Evolutionary conservation across 305 asterid species (phyloP).

Genomic region (Salvia sclarea): DNA sequence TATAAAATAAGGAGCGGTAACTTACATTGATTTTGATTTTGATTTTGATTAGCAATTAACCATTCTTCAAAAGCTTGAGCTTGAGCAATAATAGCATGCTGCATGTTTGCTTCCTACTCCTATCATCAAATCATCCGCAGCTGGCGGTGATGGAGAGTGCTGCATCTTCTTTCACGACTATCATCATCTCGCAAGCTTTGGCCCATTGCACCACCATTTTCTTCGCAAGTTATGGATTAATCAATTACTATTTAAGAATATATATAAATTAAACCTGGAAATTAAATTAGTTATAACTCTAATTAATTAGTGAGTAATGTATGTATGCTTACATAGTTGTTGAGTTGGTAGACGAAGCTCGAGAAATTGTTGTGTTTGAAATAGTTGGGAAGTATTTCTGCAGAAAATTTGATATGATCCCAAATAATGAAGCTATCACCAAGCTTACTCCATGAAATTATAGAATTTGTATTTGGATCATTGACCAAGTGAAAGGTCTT

Average conservation of each 20-base stretch:
- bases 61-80: conserved; percentile 28
- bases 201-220: conserved; percentile 30
- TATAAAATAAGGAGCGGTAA: background rate
- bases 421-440: conserved; percentile 55
- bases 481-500: conserved; percentile 51
- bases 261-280: too few species aligned
- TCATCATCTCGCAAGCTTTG: conserved; percentile 25
- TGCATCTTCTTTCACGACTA: background rate
- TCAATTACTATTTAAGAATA: too few species aligned
- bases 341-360: conserved; percentile 66
- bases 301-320: background rate
- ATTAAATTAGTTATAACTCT: too few species aligned
- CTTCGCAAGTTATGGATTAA: too few species aligned
- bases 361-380: conserved; percentile 62
- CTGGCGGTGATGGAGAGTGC: too few species aligned
- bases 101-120: conserved; percentile 6
- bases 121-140: conserved; percentile 10
- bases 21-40: background rate
- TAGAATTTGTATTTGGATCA: conserved; percentile 46
- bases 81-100: conserved; percentile 29
- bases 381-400: conserved; percentile 46
- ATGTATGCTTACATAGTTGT: conserved; percentile 52
- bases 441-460: conserved; percentile 48
- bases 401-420: conserved; percentile 52
- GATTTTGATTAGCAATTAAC: background rate